Percentiles rank a stretch among this genome's conserved stretches.
phyloP scores from a whole-genome alignment of 1,284 basidiomycete genomes.

The Rhodotorula sp. region DNA sequence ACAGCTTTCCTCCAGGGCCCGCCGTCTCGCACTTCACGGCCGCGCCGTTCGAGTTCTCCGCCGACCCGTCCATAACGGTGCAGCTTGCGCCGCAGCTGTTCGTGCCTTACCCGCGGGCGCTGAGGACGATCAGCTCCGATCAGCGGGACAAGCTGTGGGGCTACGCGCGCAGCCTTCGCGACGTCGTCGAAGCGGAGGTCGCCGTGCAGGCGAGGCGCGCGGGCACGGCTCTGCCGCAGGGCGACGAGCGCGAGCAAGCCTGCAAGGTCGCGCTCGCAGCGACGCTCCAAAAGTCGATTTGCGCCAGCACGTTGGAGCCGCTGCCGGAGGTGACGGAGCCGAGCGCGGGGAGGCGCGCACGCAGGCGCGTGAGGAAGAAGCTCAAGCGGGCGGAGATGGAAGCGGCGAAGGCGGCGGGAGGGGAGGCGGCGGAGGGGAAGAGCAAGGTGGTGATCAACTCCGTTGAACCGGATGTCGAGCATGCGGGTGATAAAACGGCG shows the following conservation, averaged over 20 bases:
- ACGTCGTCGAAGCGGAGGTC: neutral
- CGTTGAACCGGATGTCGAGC: neutral
- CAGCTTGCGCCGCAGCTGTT: slow-evolving; percentile 9
- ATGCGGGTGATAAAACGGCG: neutral
- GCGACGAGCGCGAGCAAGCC: neutral
- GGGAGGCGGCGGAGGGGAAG: neutral
- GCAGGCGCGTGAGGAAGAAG: neutral
- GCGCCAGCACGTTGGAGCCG: fast-evolving
- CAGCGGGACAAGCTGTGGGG: neutral
- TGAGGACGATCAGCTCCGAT: neutral
- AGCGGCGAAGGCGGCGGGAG: neutral
- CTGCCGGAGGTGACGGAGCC: neutral
- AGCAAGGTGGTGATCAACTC: neutral
- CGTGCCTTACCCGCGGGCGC: neutral
- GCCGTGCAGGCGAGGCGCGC: neutral
- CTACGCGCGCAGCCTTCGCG: neutral
- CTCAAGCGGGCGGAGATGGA: neutral
- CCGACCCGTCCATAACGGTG: neutral
- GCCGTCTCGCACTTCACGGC: neutral
- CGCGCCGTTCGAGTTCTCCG: neutral
- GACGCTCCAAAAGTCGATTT: neutral
- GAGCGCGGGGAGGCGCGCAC: neutral
- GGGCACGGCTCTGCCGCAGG: neutral
- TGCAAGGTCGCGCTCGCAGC: neutral
- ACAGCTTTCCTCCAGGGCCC: neutral